Evolutionary conservation across 2,329 filamentous ascomycete genomes (phyloP).

Genomic region (Fusarium cyanostomum): DNA sequence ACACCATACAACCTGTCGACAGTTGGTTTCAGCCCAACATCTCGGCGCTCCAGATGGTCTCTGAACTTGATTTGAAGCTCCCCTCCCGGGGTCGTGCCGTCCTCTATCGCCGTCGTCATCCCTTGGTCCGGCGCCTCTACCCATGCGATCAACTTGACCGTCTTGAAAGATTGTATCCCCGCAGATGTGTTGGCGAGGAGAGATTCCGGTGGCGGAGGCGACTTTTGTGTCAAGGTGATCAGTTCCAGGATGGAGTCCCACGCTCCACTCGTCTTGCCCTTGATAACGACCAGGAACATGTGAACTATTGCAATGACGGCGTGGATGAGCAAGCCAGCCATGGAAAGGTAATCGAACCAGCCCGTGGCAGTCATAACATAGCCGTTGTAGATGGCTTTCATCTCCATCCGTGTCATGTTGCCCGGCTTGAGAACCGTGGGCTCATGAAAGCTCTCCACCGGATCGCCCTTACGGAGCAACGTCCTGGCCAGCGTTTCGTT

Average conservation of each 20-base stretch:
- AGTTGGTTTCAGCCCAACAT: background rate
- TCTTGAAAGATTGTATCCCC: background rate
- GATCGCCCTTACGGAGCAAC: background rate
- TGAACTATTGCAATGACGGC: constrained; percentile 1
- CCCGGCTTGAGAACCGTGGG: background rate
- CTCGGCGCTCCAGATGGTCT: background rate
- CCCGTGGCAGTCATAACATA: background rate
- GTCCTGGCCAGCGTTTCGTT: background rate
- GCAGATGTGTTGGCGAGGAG: background rate
- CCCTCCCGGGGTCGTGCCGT: background rate
- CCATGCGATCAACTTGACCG: background rate
- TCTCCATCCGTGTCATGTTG: background rate
- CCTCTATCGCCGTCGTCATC: background rate
- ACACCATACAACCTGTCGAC: accelerated
- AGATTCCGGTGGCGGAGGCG: background rate
- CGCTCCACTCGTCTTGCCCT: background rate
- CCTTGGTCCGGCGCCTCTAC: background rate
- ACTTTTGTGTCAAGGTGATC: background rate
- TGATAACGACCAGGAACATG: background rate
- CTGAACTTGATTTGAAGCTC: background rate
- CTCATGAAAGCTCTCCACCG: background rate
- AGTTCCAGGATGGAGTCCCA: constrained; percentile 4
- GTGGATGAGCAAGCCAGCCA: background rate
- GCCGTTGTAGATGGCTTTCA: background rate
- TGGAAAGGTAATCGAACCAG: background rate